phyloP scores from a whole-genome alignment of 768 basidiomycete species.

The Rhizopogon vinicolor region DNA sequence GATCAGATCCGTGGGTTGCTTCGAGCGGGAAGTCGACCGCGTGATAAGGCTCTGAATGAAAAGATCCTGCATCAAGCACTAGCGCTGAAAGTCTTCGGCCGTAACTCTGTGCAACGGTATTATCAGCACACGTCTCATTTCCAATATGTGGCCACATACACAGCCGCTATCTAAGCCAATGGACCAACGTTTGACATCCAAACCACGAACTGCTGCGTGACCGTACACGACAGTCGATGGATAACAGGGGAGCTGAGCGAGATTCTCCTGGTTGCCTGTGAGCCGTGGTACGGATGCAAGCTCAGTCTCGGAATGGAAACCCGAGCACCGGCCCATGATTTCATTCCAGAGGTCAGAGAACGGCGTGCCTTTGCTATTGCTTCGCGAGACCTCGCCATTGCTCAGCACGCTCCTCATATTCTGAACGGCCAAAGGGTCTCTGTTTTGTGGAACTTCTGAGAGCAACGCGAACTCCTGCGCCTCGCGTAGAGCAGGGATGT shows the following conservation, averaged over 20 bases:
- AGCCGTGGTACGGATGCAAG: neutral
- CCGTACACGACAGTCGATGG: slow-evolving; percentile 85
- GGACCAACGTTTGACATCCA: slow-evolving; percentile 81
- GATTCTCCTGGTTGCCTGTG: slow-evolving; percentile 3
- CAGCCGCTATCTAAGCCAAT: slow-evolving; percentile 88
- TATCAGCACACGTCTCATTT: neutral
- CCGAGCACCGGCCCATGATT: slow-evolving; percentile 55
- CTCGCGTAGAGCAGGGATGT: slow-evolving; percentile 34
- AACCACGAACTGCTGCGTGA: slow-evolving; percentile 73
- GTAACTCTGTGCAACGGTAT: slow-evolving; percentile 40
- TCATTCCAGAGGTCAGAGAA: slow-evolving; percentile 78
- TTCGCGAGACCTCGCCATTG: slow-evolving; percentile 26
- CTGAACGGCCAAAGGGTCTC: slow-evolving; percentile 64
- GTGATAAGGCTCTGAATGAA: neutral
- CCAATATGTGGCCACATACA: slow-evolving; percentile 37
- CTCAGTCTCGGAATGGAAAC: slow-evolving; percentile 28
- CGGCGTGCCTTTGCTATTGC: slow-evolving; percentile 47
- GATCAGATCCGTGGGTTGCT: neutral
- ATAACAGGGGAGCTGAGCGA: slow-evolving; percentile 49
- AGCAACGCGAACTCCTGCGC: slow-evolving; percentile 71
- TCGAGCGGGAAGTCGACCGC: neutral
- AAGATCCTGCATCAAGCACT: slow-evolving; percentile 39
- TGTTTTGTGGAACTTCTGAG: slow-evolving; percentile 68
- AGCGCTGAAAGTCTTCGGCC: slow-evolving; percentile 61
- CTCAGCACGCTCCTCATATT: slow-evolving; percentile 36